Conservation (phyloP, 2,329 filamentous ascomycete genomes). For the Cordyceps tenuipes region DNA sequence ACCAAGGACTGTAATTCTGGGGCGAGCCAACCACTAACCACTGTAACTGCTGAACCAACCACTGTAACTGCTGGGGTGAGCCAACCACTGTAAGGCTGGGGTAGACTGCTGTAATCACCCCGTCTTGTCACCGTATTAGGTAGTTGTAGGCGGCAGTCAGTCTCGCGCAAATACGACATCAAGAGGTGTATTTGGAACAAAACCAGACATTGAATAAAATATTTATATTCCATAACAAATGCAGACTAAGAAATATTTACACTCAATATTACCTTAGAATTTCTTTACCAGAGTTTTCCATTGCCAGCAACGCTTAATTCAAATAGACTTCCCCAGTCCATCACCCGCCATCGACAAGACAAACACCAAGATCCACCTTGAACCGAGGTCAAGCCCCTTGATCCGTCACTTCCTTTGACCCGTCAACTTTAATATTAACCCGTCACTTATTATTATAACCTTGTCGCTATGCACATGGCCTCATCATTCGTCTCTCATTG, state of each 20-base stretch:
- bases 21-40: too few species aligned
- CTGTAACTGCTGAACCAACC: neutral
- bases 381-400: neutral
- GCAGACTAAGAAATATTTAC: too few species aligned
- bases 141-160: neutral
- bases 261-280: too few species aligned
- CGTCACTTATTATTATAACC: too few species aligned
- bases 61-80: neutral
- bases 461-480: neutral
- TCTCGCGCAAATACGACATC: neutral
- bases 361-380: neutral
- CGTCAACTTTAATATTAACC: too few species aligned
- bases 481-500: neutral
- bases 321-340: too few species aligned
- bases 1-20: neutral
- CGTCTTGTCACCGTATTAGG: neutral
- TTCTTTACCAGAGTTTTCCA: too few species aligned
- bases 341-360: neutral
- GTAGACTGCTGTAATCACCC: neutral
- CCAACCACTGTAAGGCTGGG: too few species aligned
- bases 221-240: too few species aligned
- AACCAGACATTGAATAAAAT: neutral
- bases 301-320: too few species aligned
- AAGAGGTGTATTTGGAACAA: neutral
- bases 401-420: neutral